phyloP scores from a whole-genome alignment of 257 asterid species.

The Scutellaria galericulata region DNA sequence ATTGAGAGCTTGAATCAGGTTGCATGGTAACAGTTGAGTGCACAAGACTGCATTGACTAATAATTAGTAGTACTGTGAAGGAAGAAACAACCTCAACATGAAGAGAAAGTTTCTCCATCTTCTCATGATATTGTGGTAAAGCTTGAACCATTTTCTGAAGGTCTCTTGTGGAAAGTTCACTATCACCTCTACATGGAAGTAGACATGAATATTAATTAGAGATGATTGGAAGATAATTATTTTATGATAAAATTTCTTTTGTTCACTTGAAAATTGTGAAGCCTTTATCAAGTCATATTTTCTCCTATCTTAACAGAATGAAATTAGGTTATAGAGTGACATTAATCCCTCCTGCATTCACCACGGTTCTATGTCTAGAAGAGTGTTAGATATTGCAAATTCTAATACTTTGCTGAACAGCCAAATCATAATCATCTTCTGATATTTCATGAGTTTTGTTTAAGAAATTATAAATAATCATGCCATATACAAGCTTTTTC shows the following conservation, averaged over 20 bases:
- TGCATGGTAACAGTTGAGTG: constrained; percentile 13
- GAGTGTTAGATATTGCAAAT: not conserved
- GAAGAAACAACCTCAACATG: constrained; percentile 77
- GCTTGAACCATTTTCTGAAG: constrained; percentile 95
- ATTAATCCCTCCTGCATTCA: not conserved
- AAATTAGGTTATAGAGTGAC: constrained; percentile 2
- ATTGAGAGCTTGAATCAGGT: constrained; percentile 9
- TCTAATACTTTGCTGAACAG: not conserved
- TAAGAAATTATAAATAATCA: not conserved
- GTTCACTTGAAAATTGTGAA: constrained; percentile 2
- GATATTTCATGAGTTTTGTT: not conserved
- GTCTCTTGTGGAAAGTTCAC: constrained; percentile 86
- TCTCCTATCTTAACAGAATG: not conserved
- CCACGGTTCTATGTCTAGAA: not conserved
- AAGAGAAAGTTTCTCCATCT: constrained; percentile 82
- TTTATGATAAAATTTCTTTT: not conserved
- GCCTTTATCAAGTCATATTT: not conserved
- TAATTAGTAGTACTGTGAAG: constrained; percentile 28
- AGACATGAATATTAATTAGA: constrained; percentile 33
- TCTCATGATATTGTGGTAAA: constrained; percentile 85
- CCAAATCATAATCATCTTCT: not conserved
- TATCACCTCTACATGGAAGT: constrained; percentile 67
- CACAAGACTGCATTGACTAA: constrained; percentile 21
- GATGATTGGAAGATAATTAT: constrained; percentile 13
- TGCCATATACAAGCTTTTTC: not conserved